phyloP scores from a whole-genome alignment of 1,139 yeast species.

The Torulaspora pretoriensis region DNA sequence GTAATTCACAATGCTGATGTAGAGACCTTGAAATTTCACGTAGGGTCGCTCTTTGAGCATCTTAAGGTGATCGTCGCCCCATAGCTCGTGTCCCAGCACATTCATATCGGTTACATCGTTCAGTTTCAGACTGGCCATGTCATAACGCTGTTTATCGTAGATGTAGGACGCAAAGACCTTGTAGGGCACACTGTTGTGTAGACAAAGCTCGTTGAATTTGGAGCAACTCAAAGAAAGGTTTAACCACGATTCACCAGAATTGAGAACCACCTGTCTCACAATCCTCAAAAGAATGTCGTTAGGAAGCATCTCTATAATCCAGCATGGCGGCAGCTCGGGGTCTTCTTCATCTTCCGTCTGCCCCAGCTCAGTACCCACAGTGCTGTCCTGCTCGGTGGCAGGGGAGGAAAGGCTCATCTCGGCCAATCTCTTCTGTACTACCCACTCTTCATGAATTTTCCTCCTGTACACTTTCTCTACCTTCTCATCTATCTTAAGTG shows the following conservation, averaged over 20 bases:
- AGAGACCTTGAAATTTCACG: conserved; percentile 74
- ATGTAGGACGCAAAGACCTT: conserved; percentile 50
- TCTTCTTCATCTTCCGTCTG: conserved; percentile 35
- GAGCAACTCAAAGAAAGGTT: conserved; percentile 59
- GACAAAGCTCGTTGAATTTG: conserved; percentile 58
- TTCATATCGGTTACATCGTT: conserved; percentile 44
- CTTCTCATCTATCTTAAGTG: conserved; percentile 58
- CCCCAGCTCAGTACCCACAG: background rate
- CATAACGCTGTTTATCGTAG: conserved; percentile 56
- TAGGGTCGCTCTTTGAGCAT: conserved; percentile 63
- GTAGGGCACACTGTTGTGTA: conserved; percentile 54
- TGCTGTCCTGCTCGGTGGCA: conserved; percentile 36
- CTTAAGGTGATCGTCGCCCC: conserved; percentile 49
- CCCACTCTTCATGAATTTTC: conserved; percentile 39
- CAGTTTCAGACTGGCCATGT: conserved; percentile 39
- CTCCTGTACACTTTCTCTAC: conserved; percentile 69
- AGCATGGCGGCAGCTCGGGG: conserved; percentile 43
- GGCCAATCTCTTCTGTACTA: conserved; percentile 22
- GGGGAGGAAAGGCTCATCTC: conserved; percentile 25
- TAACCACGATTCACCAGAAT: conserved; percentile 65
- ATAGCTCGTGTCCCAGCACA: conserved; percentile 43
- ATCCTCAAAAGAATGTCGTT: conserved; percentile 59
- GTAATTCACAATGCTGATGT: conserved; percentile 80
- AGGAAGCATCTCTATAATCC: conserved; percentile 56
- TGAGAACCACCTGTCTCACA: conserved; percentile 48